These are phyloP conservation scores for Ceratobasidium sp. DNA, from an alignment of 1,284 basidiomycete genomes.

Conservation along the genomic window DNA sequence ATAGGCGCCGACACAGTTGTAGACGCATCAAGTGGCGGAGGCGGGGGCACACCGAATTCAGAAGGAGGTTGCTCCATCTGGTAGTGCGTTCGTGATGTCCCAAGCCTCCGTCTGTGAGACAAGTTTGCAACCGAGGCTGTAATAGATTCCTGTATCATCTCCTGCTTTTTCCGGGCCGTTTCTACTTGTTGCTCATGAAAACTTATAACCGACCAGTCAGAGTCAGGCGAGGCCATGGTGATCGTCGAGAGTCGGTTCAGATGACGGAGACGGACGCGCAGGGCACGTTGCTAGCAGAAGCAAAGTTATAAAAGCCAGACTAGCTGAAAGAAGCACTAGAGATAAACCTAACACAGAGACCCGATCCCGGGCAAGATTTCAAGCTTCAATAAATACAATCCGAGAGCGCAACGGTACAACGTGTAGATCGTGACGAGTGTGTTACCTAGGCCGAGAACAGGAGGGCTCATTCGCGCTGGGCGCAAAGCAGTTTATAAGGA, in stretches of 20 bases:
- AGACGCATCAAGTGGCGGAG: background rate
- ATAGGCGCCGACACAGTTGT: background rate
- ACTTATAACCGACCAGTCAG: conserved; percentile 28
- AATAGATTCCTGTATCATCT: background rate
- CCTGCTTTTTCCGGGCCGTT: background rate
- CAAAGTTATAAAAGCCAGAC: conserved; percentile 22
- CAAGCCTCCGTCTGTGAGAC: background rate
- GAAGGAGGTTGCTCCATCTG: conserved; percentile 31
- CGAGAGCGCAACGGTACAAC: too few relatives aligned
- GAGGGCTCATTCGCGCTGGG: background rate
- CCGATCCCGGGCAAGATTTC: too few relatives aligned
- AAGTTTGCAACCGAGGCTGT: background rate
- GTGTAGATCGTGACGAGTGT: conserved; percentile 4
- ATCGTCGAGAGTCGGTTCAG: conserved; percentile 18
- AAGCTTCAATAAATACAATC: too few relatives aligned
- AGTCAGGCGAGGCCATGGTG: conserved; percentile 38
- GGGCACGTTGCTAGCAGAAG: conserved; percentile 12
- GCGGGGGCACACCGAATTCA: background rate
- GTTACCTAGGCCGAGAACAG: conserved; percentile 13
- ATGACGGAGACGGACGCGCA: conserved; percentile 7
- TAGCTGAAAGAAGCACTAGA: conserved; percentile 17
- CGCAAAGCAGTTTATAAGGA: conserved; percentile 33
- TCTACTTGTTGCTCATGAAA: conserved; percentile 24
- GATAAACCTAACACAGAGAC: background rate
- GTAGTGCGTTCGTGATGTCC: conserved; percentile 27